Evolutionary conservation across 495 filamentous ascomycete species (phyloP), one percentile per base, ranked within the genome.

Genomic region (Penicillium antarcticum): DNA sequence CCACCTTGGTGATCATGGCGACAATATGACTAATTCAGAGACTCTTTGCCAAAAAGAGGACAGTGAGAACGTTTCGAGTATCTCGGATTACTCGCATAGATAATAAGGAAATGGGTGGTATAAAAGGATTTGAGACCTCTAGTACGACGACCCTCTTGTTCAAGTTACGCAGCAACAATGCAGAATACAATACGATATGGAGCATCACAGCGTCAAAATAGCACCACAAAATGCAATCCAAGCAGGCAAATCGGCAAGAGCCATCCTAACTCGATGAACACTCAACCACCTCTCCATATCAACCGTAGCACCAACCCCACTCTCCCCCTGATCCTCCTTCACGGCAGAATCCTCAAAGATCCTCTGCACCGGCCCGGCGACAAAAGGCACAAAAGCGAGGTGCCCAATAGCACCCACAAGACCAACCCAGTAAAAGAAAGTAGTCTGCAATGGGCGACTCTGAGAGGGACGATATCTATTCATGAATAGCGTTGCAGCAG

Each of bases 301-400:
- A 11, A 11, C 38, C 13, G 57, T 52, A 13, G 53, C 40, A 13
- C 40, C 40, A 29, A 42, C 24, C 32, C 56, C 37, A 3, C 41
- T 42, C 38, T 53, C 48, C 13, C 36, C 43, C 2, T 26, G 19
- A 42, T 58, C 40, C 23, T 42, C 40, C 7, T 17, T 23, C n/a
- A 29, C 40, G 4, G 23, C 19, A 10, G n/a, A 11, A 17, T 42
- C 42, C 21, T 61, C 52, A 10, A 61, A 42, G 24, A 63, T 56
- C 10, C 56, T 24, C 48, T 55, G 48, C 32, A 63, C 45, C 0
- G 45, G 51, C 4, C 52, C 50, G 1, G 52, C 60, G 0, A 62
- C 57, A 47, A 55, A 52, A 11, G 57, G 59, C 23, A 58, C 57
- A 35, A 66, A 63, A 6, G 47, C 6, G 33, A 66, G 40, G 39